These are phyloP conservation scores for Excoecaria cochinchinensis DNA, from an alignment of 345 rosid genomes.

Conservation along the genomic window DNA sequence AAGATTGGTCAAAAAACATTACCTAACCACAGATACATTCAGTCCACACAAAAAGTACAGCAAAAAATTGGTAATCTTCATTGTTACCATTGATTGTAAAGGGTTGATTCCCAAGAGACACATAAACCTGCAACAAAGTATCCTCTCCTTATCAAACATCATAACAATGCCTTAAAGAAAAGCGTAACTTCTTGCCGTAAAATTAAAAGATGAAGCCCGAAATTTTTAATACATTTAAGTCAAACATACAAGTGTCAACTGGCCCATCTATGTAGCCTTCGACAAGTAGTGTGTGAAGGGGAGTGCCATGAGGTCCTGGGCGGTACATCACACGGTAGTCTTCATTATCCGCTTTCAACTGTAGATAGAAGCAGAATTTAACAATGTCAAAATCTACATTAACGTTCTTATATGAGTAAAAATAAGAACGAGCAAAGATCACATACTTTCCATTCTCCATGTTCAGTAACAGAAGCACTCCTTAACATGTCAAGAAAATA, in stretches of 20 bases:
- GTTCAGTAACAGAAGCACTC: slow-evolving; percentile 60
- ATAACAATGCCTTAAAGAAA: slow-evolving; percentile 2
- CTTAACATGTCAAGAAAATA: slow-evolving; percentile 80
- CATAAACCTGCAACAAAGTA: slow-evolving; percentile 67
- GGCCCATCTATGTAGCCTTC: slow-evolving; percentile 94
- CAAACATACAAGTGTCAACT: slow-evolving; percentile 73
- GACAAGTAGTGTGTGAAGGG: slow-evolving; percentile 77
- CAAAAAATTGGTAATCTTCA: neutral
- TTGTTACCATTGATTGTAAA: slow-evolving; percentile 75
- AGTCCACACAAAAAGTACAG: neutral
- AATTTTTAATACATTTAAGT: neutral
- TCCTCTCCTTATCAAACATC: slow-evolving; percentile 1
- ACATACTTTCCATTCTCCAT: slow-evolving; percentile 84
- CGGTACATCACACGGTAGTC: slow-evolving; percentile 92
- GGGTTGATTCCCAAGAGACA: slow-evolving; percentile 69
- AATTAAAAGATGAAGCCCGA: slow-evolving; percentile 12
- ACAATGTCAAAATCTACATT: neutral
- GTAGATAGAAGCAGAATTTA: slow-evolving; percentile 20
- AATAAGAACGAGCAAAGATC: neutral
- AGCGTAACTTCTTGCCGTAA: neutral
- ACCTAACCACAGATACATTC: neutral
- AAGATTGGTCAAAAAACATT: slow-evolving; percentile 10
- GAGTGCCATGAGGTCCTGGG: slow-evolving; percentile 82
- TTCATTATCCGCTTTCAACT: slow-evolving; percentile 79
- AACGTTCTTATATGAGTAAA: neutral